phyloP scores from a whole-genome alignment of 306 rosid species.

The Begonia peltatifolia region DNA sequence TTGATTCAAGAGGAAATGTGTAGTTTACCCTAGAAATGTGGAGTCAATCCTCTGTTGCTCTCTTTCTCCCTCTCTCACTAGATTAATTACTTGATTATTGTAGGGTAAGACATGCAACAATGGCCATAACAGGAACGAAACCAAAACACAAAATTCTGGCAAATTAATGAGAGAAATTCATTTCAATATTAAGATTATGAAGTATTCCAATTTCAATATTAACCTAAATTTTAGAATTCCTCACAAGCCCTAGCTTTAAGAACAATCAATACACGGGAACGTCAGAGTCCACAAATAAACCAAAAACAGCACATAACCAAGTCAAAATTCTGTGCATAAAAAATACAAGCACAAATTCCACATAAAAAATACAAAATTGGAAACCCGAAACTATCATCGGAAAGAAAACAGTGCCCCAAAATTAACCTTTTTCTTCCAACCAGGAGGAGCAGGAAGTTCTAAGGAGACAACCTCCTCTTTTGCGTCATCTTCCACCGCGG shows the following conservation, averaged over 20 bases:
- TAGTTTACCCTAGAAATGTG: too few relatives aligned
- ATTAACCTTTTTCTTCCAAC: constrained; percentile 83
- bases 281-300: neutral
- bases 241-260: constrained; percentile 24
- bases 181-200: neutral
- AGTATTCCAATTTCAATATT: neutral
- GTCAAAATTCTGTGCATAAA: neutral
- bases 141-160: too few relatives aligned
- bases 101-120: too few relatives aligned
- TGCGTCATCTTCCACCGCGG: constrained; percentile 51
- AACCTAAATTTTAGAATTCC: neutral
- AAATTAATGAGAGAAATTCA: neutral
- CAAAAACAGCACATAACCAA: constrained; percentile 12
- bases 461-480: constrained; percentile 63
- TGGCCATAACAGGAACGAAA: too few relatives aligned
- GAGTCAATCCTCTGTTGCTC: too few relatives aligned
- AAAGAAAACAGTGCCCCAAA: neutral
- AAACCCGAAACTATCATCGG: neutral
- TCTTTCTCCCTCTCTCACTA: too few relatives aligned
- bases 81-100: too few relatives aligned
- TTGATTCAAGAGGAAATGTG: too few relatives aligned
- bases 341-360: constrained; percentile 1
- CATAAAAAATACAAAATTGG: constrained; percentile 1
- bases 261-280: constrained; percentile 5
- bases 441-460: constrained; percentile 93